A percentile compares a stretch with the other conserved stretches of the same genome.
phyloP scores from a whole-genome alignment of 441 rosid genomes.

The Populus hybrid region DNA sequence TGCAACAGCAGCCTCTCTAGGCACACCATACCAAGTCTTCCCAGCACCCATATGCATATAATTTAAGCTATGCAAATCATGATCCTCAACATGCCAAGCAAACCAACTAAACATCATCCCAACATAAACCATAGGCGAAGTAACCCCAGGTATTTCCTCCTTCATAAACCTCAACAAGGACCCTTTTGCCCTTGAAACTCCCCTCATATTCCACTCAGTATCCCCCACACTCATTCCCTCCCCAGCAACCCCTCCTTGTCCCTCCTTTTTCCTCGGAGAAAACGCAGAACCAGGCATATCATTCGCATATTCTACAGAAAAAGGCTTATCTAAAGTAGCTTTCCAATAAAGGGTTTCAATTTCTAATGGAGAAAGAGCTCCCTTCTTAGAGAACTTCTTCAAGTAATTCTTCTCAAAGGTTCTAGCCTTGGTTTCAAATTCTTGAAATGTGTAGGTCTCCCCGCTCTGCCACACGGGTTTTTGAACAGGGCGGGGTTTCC shows the following conservation, averaged over 20 bases:
- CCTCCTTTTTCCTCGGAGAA: conserved; percentile 42
- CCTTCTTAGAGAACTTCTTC: conserved; percentile 60
- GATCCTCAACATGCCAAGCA: conserved; percentile 99
- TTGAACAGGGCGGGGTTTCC: conserved; percentile 82
- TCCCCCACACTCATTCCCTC: conserved; percentile 80
- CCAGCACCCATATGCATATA: conserved; percentile 95
- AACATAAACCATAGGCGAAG: conserved; percentile 95
- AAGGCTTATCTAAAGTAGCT: conserved; percentile 88
- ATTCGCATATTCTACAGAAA: conserved; percentile 92
- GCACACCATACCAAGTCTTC: conserved; percentile 99
- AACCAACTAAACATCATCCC: conserved; percentile 99
- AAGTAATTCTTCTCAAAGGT: conserved; percentile 67
- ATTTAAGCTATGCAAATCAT: conserved; percentile 96
- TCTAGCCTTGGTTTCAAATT: conserved; percentile 88
- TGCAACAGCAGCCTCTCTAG: conserved; percentile 83
- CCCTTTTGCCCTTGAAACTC: conserved; percentile 86
- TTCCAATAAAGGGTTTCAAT: conserved; percentile 96
- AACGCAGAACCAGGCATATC: conserved; percentile 99
- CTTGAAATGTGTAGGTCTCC: conserved; percentile 72
- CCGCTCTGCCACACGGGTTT: conserved; percentile 99
- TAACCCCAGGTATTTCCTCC: conserved; percentile 97
- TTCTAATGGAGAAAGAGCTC: conserved; percentile 66
- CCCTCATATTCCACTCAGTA: conserved; percentile 97
- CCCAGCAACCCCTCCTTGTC: conserved; percentile 29
- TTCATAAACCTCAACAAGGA: conserved; percentile 96